Evolutionary conservation across 352 stramenopile genomes (phyloP), one percentile per base, ranked within the genome.

Genomic region (Phytophthora hybrid): DNA sequence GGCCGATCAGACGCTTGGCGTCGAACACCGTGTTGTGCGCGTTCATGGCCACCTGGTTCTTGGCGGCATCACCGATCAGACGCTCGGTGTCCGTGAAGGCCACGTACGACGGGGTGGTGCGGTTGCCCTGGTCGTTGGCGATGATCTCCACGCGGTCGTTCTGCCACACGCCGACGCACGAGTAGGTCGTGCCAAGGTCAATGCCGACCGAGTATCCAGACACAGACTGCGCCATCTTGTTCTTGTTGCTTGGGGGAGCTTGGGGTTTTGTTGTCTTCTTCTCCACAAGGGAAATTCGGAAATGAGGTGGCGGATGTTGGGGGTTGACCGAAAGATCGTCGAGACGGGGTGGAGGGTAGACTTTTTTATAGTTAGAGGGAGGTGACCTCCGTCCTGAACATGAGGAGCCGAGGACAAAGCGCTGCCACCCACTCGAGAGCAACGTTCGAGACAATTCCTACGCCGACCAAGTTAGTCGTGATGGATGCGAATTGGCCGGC

Each of bases 11-110:
- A 41, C 96, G 90, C 81, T 99, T 99, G 16, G 97, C 95, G 81
- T 99, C 97, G 81, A 98, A 99, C 39, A 99, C 84, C 7, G 97
- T 99, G 72, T 98, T 98, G 44, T 85, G 81, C 4, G 97, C 92
- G 59, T 98, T 99, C 92, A 98, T 98, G 41, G 92, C 89, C 34
- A 94, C 92, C 76, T 95, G 88, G 75, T 89, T 90, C 90, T 99
- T 99, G 65, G 97, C 97, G 57, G 93, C 93, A 75, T 98, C 93
- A 61, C 97, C 97, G 71, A 99, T 98, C 11, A 98, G 83, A 55
- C 94, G 87, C 79, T 98, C 95, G 1, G 80, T 93, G 69, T 98
- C 93, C 26, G 89, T 98, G 83, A 99, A 98, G 19, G 94, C 95
- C 31, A 99, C 95, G 76, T 98, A 98, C 41, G 95, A 99, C 5